A percentile compares a stretch with the other conserved stretches of the same genome.
These are phyloP conservation scores for Pichia nakasei DNA, from an alignment of 805 yeast genomes.

Conservation along the genomic window DNA sequence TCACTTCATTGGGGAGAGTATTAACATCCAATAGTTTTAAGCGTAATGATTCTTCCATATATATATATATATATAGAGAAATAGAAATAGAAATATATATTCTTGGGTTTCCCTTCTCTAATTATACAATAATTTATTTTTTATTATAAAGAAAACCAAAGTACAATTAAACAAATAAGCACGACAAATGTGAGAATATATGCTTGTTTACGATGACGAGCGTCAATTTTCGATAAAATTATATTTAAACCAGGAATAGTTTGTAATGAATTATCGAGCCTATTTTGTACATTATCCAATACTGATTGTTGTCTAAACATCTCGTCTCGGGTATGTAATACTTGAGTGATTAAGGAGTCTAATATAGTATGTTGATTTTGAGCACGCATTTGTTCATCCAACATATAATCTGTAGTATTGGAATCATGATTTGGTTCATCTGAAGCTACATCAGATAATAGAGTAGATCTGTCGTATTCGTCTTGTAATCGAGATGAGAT, in stretches of 20 bases:
- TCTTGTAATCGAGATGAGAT: conserved; percentile 38
- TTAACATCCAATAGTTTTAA: too few relatives aligned
- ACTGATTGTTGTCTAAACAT: conserved; percentile 60
- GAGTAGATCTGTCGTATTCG: conserved; percentile 68
- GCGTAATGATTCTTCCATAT: not conserved
- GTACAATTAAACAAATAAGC: conserved; percentile 58
- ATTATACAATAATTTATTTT: too few relatives aligned
- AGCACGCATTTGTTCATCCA: conserved; percentile 67
- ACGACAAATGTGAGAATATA: conserved; percentile 72
- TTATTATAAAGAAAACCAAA: conserved; percentile 31
- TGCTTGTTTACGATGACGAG: conserved; percentile 83
- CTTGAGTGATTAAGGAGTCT: conserved; percentile 74
- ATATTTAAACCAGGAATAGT: conserved; percentile 77
- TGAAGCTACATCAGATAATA: conserved; percentile 65
- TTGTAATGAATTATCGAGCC: conserved; percentile 51
- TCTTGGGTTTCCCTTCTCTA: too few relatives aligned
- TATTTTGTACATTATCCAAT: conserved; percentile 54
- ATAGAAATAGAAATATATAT: too few relatives aligned
- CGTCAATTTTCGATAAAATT: conserved; percentile 69
- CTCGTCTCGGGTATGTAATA: conserved; percentile 84
- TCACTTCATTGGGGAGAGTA: too few relatives aligned
- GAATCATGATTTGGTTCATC: conserved; percentile 46
- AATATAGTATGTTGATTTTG: conserved; percentile 67
- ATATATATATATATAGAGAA: not conserved
- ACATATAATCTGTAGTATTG: conserved; percentile 40